Base-by-base conservation (phyloP, 23 red algal species). In the Gracilaria caudata region DNA sequence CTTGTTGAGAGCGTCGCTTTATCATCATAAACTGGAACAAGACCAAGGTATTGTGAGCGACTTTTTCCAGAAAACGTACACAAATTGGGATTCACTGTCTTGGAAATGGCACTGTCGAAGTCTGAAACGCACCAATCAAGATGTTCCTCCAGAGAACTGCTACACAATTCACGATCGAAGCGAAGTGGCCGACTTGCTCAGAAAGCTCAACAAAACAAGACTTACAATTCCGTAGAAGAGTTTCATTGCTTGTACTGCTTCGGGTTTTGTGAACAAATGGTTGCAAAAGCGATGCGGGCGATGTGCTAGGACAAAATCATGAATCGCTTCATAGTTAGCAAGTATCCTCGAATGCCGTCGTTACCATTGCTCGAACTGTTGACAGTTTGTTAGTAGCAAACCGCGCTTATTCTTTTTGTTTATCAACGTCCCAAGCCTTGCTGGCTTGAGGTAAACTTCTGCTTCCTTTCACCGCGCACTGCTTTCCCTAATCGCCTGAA, bases 81-180 rank as follows among this genome's bases (percentile, higher is more conserved):
- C 25, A 39, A 86, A 86, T 47, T 86, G 82, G 82, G 82, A 86
- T 49, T 72, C 82, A 16, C 35, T 86, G n/a, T 72, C 61, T 7
- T 86, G 82, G 82, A 86, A 73, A 44, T 86, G 82, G 82, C 82
- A 86, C 36, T 86, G 82, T 39, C 61, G 82, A 19, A 68, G 65
- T 21, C 40, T 86, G 65, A 72, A 73, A 58, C 39, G 63, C 45
- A 17, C n/a, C 7, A 38, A 55, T 32, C 82, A 86, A 53, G 82
- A 86, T 59, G 49, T 86, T 71, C 82, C 82, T 1, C 39, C 36
- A 43, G 82, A 86, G 35, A 34, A 71, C 21, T 86, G 82, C 40
- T 86, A 86, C 33, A 86, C 82, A 30, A 35, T 86, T 47, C 82
- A 86, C 58, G 82, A 73, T 21, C 61, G 65, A 32, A 41, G 28